Evolutionary conservation across 257 asterid species (phyloP).

Genomic region (Ophiorrhiza pumila): DNA sequence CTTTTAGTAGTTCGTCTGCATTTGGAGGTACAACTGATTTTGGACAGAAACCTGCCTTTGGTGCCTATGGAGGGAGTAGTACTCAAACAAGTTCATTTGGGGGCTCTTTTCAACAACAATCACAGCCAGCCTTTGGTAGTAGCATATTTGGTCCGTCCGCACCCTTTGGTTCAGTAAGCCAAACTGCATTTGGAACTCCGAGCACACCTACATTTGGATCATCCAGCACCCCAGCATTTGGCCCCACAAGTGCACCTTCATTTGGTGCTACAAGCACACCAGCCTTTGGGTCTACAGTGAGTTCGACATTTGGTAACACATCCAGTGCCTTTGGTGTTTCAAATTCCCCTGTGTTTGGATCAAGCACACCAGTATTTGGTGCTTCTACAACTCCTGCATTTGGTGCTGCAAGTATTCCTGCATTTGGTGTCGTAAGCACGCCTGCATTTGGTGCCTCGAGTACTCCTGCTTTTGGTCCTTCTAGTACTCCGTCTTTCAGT

Average conservation of each 20-base stretch:
- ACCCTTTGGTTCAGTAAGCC: slow-evolving; percentile 68
- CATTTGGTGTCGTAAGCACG: slow-evolving; percentile 51
- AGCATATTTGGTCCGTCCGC: slow-evolving; percentile 70
- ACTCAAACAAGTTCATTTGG: slow-evolving; percentile 88
- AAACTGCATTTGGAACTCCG: slow-evolving; percentile 76
- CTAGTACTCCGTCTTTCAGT: slow-evolving; percentile 43
- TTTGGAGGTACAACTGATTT: slow-evolving; percentile 72
- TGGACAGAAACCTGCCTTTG: slow-evolving; percentile 88
- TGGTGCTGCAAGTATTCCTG: slow-evolving; percentile 53
- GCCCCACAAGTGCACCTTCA: slow-evolving; percentile 40
- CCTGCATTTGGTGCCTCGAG: slow-evolving; percentile 45
- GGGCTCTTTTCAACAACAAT: slow-evolving; percentile 77
- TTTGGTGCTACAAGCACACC: slow-evolving; percentile 48
- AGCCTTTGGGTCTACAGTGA: slow-evolving; percentile 56
- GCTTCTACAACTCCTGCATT: slow-evolving; percentile 52
- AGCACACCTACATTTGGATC: slow-evolving; percentile 75
- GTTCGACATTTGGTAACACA: slow-evolving; percentile 55
- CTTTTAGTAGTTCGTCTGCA: slow-evolving; percentile 67
- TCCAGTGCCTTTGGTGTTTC: slow-evolving; percentile 33
- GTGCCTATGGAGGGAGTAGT: slow-evolving; percentile 78
- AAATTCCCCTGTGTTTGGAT: slow-evolving; percentile 27
- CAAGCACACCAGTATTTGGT: slow-evolving; percentile 58
- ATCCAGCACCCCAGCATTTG: slow-evolving; percentile 59
- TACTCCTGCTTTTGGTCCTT: slow-evolving; percentile 42
- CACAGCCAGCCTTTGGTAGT: slow-evolving; percentile 95